Base-by-base conservation (phyloP, 2,329 filamentous ascomycete genomes). In the Apiospora sp. region DNA sequence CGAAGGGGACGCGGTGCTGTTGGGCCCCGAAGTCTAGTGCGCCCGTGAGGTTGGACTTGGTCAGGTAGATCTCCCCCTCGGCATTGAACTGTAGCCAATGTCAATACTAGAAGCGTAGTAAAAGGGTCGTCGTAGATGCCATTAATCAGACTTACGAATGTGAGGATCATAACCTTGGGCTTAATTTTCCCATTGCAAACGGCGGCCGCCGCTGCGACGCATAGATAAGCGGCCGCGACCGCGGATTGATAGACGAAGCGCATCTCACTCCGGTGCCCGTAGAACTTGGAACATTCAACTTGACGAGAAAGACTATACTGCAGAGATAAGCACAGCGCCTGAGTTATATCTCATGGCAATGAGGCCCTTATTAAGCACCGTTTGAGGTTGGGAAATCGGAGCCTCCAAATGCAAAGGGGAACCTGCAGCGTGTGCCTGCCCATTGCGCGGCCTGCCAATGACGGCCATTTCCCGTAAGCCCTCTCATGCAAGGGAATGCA, bases 1-100 rank as follows among this genome's bases (percentile, higher is more conserved):
- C 71, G 48, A 46, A 69, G n/a, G 67, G 71, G 7, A 72, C 67
- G 30, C 71, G 71, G 43, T 72, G 71, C 46, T 16, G 61, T 14
- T 37, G 2, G 13, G 64, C 71, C 14, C 64, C 30, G 46, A 72
- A 69, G 58, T 72, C 48, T 34, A 72, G 19, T 14, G 43, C 30
- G n/a, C 27, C 61, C 27, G 37, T 43, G n/a, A 14, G 12, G 67
- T 69, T 48, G 43, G 71, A 72, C 27, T 72, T 72, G 67, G 67
- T 48, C 12, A 72, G 67, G 54, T 72, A 72, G 12, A 72, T 43
- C 16, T 72, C 37, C 1, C 71, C 64, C 37, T 72, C 71, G 27
- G 48, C 34, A n/a, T 72, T 1, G 54, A 58, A 72, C 71, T 72
- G 6, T 34, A 2, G 22, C 4, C 6, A 7, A 8, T n/a, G 19